phyloP scores from a whole-genome alignment of 1,284 basidiomycete genomes.

The Ustilago cynodontis region DNA sequence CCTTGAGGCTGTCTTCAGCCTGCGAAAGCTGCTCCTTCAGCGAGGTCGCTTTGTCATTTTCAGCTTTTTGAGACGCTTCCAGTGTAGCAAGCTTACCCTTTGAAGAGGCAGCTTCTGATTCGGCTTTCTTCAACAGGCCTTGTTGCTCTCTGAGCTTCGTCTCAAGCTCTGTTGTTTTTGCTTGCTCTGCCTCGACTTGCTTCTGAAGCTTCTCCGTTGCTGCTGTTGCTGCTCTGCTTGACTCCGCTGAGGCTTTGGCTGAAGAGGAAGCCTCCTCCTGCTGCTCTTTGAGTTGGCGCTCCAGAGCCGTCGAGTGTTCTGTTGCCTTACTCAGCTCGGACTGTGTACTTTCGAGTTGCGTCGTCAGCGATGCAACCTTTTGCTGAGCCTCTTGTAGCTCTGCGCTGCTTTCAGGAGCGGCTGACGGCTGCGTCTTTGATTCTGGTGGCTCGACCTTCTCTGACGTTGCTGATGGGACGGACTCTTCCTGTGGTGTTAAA shows the following conservation, averaged over 20 bases:
- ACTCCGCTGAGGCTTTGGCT: constrained; percentile 13
- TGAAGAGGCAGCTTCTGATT: constrained; percentile 18
- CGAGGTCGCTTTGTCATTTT: constrained; percentile 1
- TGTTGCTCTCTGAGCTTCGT: constrained; percentile 30
- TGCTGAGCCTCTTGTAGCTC: constrained; percentile 25
- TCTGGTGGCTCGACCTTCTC: constrained; percentile 3
- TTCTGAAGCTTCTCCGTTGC: constrained; percentile 23
- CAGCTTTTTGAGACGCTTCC: constrained; percentile 14
- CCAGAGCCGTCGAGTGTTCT: constrained; percentile 15
- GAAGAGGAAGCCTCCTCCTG: constrained; percentile 18
- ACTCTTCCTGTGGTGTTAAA: constrained; percentile 14
- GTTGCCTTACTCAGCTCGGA: constrained; percentile 22
- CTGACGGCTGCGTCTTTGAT: background rate
- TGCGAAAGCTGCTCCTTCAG: constrained; percentile 27
- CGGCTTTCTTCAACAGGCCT: constrained; percentile 21
- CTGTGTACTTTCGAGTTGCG: constrained; percentile 30
- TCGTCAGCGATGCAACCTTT: constrained; percentile 16
- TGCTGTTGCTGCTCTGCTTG: constrained; percentile 9
- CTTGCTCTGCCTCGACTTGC: constrained; percentile 18
- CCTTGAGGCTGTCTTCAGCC: constrained; percentile 22
- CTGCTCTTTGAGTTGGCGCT: constrained; percentile 23
- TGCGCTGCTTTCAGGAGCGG: background rate
- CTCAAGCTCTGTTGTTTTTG: constrained; percentile 27
- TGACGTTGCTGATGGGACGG: background rate
- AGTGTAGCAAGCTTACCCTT: constrained; percentile 9